Base-by-base conservation (phyloP, 441 rosid genomes). In the Erysimum cheiri region DNA sequence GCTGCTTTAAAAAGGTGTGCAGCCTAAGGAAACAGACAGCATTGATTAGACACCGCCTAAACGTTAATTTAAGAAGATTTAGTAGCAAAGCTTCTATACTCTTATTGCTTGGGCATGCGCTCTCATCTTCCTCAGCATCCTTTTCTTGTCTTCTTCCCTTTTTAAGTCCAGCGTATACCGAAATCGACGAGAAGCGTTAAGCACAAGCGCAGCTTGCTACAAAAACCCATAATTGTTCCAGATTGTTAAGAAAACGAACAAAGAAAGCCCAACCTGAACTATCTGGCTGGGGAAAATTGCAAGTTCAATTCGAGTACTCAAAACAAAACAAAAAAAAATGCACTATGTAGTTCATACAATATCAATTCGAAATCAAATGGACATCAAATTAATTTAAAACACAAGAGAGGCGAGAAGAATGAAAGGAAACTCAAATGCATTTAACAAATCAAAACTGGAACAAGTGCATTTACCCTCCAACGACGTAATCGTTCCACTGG, bases 181-280 rank as follows among this genome's bases (percentile, higher is more conserved):
- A 49, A 95, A 95, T 8, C 99, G 82, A 48, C 99, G 93, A 69
- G 99, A 92, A 72, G 98, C 97, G 71, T 95, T 95, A 35, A 95
- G 89, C 65, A 95, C 99, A 24, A 95, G 88, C 2, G 97, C 98
- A n/a, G 99, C 99, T 90, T 85, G 96, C 99, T 95, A 64, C 78
- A 80, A 72, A 64, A 31, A 40, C 49, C 33, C 76, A 1, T n/a
- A 26, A 46, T 29, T 41, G 39, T 41, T 19, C 47, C 22, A 43
- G 19, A 57, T n/a, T 22, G 62, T 60, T 14, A 40, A 43, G 49
- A 3, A 44, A 17, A 58, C 1, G 29, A 67, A 60, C 28, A 17
- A 19, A 62, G 40, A 32, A 33, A 29, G 15, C 6, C 29, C 14
- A 41, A 1, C 46, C 2, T 6, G 24, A 44, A 44, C 8, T 0